Conservation (phyloP, 805 yeast species). For the Zygotorulaspora sp. region DNA sequence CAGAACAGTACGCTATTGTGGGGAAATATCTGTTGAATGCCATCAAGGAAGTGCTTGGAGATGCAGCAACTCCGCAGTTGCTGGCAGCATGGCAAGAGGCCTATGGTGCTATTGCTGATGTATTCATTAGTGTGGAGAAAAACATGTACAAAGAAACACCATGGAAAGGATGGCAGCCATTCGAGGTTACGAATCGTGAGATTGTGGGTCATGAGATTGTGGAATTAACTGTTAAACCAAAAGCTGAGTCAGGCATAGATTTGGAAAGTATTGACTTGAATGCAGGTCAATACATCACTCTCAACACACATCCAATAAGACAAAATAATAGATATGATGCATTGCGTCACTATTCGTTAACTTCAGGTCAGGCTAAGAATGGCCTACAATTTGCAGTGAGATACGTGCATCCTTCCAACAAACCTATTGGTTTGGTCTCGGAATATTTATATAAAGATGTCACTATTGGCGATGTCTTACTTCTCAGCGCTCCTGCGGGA, state of each 20-base stretch:
- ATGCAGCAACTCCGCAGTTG: slow-evolving; percentile 52
- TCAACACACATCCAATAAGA: slow-evolving; percentile 34
- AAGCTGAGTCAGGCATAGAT: slow-evolving; percentile 37
- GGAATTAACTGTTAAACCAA: slow-evolving; percentile 48
- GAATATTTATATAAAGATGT: slow-evolving; percentile 45
- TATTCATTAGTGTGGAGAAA: slow-evolving; percentile 53
- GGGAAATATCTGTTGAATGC: slow-evolving; percentile 53
- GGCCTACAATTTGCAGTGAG: slow-evolving; percentile 56
- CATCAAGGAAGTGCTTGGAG: slow-evolving; percentile 51
- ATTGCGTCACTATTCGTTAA: slow-evolving; percentile 57
- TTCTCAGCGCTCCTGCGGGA: slow-evolving; percentile 59
- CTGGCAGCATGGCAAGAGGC: slow-evolving; percentile 63
- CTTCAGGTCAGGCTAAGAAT: slow-evolving; percentile 35
- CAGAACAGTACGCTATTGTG: slow-evolving; percentile 65
- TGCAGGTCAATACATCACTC: slow-evolving; percentile 41
- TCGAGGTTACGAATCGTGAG: slow-evolving; percentile 41
- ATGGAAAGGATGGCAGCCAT: slow-evolving; percentile 57
- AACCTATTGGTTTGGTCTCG: slow-evolving; percentile 46
- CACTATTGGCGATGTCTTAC: slow-evolving; percentile 45
- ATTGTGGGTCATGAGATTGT: slow-evolving; percentile 46
- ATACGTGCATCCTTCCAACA: slow-evolving; percentile 31
- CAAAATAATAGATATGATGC: slow-evolving; percentile 41
- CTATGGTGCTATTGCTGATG: slow-evolving; percentile 57
- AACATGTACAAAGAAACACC: slow-evolving; percentile 43
- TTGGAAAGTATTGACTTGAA: slow-evolving; percentile 23